These are phyloP conservation scores for Elaeis guineensis DNA, from an alignment of 176 grass and related monocot genomes.

Conservation along the genomic window DNA sequence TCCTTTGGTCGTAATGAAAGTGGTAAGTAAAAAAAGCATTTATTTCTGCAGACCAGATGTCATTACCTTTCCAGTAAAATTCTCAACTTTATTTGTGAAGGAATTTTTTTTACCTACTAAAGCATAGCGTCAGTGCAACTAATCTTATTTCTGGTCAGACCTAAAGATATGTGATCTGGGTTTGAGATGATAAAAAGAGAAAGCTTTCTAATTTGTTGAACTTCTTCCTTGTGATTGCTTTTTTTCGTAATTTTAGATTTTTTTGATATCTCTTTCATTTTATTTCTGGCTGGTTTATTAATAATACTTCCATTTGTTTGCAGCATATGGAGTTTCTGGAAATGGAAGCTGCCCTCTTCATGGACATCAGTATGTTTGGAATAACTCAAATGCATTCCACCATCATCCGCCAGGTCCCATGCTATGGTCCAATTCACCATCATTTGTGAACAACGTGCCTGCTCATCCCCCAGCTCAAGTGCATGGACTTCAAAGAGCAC, in stretches of 20 bases:
- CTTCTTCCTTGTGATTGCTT: background rate
- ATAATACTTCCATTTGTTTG: conserved; percentile 8
- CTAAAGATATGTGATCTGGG: no score
- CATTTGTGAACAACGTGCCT: conserved; percentile 44
- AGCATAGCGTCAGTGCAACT: no score
- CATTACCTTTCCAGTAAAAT: no score
- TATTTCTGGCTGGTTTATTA: conserved; percentile 5
- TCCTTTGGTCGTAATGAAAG: conserved; percentile 53
- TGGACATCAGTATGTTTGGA: conserved; percentile 64
- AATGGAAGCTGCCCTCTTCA: conserved; percentile 51
- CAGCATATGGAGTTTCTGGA: conserved; percentile 66
- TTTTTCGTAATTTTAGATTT: background rate
- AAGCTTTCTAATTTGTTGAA: background rate
- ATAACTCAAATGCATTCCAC: conserved; percentile 50
- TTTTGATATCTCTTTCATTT: background rate
- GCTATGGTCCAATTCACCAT: conserved; percentile 47
- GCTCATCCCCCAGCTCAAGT: conserved; percentile 40
- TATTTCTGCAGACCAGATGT: no score
- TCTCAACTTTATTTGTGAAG: no score
- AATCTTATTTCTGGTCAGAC: no score
- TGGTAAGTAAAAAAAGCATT: conserved; percentile 25
- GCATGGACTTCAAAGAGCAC: conserved; percentile 52
- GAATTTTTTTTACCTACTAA: no score
- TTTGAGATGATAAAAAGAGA: no score
- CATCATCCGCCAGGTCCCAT: conserved; percentile 29